phyloP scores from a whole-genome alignment of 2,329 filamentous ascomycete species.

The Penicillium sp. region DNA sequence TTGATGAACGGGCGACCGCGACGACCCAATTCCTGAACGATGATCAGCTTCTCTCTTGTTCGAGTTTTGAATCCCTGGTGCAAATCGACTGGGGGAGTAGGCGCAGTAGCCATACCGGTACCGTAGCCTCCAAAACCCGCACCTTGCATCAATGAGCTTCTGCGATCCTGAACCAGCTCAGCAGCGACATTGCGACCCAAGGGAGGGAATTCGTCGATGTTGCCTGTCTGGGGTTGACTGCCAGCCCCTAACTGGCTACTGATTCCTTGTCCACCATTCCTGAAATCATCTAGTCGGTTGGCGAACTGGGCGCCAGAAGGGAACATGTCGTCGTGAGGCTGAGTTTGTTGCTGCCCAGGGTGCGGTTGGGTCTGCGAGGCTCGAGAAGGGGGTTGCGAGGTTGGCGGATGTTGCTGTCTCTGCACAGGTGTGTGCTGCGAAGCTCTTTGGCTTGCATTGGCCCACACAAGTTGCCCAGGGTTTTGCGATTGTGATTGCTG shows the following conservation, averaged over 20 bases:
- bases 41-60: conserved; percentile 11
- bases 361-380: conserved; percentile 38
- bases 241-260: conserved; percentile 48
- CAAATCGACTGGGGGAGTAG: no score
- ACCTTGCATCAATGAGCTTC: conserved; percentile 48
- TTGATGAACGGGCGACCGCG: conserved; percentile 42
- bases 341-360: conserved; percentile 41
- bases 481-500: conserved; percentile 50
- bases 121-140: conserved; percentile 42
- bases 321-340: conserved; percentile 45
- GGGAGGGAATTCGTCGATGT: conserved; percentile 58
- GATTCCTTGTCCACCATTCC: conserved; percentile 52
- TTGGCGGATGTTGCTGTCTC: conserved; percentile 45
- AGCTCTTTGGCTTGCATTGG: conserved; percentile 51
- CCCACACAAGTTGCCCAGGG: conserved; percentile 51
- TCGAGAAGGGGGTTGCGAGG: conserved; percentile 40
- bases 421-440: conserved; percentile 51
- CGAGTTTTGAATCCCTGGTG: no score
- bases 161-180: conserved; percentile 48
- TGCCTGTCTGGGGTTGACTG: conserved; percentile 50
- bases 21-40: conserved; percentile 31
- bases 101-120: conserved; percentile 23
- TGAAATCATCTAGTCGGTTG: conserved; percentile 50
- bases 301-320: conserved; percentile 48
- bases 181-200: conserved; percentile 48